These are phyloP conservation scores for Rhamnella rubrinervis DNA, from an alignment of 331 rosid species.

Conservation along the genomic window DNA sequence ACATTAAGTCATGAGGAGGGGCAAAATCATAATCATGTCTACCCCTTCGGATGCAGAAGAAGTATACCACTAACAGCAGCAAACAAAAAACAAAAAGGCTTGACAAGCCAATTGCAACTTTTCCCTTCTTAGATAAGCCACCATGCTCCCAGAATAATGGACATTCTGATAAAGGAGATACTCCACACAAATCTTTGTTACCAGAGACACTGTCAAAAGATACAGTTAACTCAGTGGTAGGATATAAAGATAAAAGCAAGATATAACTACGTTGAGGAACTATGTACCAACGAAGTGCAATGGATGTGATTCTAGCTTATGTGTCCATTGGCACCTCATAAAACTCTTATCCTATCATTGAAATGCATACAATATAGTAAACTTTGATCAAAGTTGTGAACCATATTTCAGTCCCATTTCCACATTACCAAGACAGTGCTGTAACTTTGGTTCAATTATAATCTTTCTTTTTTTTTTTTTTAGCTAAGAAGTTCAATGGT, in stretches of 20 bases:
- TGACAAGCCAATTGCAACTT: conserved; percentile 73
- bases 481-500: no score
- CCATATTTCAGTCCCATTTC: background rate
- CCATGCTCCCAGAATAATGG: conserved; percentile 89
- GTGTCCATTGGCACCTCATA: background rate
- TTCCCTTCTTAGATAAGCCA: conserved; percentile 63
- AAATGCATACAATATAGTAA: background rate
- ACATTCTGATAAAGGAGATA: conserved; percentile 68
- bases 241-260: background rate
- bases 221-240: conserved; percentile 6
- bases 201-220: conserved; percentile 61
- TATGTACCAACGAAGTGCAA: background rate
- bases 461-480: background rate
- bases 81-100: conserved; percentile 49
- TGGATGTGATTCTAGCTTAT: background rate
- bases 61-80: conserved; percentile 55
- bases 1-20: conserved; percentile 78
- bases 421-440: background rate
- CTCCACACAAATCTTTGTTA: conserved; percentile 89
- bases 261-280: background rate
- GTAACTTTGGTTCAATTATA: background rate
- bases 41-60: conserved; percentile 68
- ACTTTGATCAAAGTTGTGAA: background rate
- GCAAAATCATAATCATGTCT: conserved; percentile 86
- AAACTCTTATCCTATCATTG: background rate